A percentile compares a stretch with the other conserved stretches of the same genome.
Conservation (phyloP, 495 filamentous ascomycete species). For the Poronia punctata region DNA sequence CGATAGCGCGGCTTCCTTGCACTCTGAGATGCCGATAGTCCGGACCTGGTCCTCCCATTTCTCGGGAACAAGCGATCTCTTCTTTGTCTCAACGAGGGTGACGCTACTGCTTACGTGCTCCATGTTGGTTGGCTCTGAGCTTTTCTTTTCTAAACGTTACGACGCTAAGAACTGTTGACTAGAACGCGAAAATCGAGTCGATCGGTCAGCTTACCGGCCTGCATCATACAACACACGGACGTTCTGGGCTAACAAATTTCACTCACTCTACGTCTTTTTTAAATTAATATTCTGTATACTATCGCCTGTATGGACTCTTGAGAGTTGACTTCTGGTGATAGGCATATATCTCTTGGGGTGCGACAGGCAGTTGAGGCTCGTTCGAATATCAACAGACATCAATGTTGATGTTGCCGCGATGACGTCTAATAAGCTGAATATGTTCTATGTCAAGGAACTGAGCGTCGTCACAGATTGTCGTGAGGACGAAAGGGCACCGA, state of each 20-base stretch:
- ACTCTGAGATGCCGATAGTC: conserved; percentile 51
- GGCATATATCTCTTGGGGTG: conserved; percentile 65
- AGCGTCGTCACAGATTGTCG: conserved; percentile 16
- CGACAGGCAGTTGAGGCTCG: conserved; percentile 60
- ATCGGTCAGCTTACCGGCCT: too few relatives aligned
- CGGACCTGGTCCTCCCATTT: conserved; percentile 49
- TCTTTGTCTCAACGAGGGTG: conserved; percentile 36
- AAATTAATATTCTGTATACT: conserved; percentile 47
- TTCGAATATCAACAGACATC: conserved; percentile 73
- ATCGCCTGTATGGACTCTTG: conserved; percentile 65
- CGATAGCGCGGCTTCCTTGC: conserved; percentile 56
- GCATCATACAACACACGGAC: too few relatives aligned
- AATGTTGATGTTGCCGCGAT: conserved; percentile 38
- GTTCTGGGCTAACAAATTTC: too few relatives aligned
- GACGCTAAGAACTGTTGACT: too few relatives aligned
- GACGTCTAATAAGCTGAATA: conserved; percentile 16
- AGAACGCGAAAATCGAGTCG: too few relatives aligned
- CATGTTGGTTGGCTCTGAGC: conserved; percentile 26
- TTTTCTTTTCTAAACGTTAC: conserved; percentile 19
- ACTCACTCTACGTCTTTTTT: conserved; percentile 27
- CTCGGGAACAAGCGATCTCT: conserved; percentile 41
- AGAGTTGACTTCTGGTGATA: conserved; percentile 66
- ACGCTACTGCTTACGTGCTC: conserved; percentile 32
- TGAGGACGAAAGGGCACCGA: conserved; percentile 5
- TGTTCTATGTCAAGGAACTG: conserved; percentile 9